Percentiles rank a stretch among this genome's conserved stretches.
Conservation (phyloP, 805 yeast species). For the Candida schatavii region DNA sequence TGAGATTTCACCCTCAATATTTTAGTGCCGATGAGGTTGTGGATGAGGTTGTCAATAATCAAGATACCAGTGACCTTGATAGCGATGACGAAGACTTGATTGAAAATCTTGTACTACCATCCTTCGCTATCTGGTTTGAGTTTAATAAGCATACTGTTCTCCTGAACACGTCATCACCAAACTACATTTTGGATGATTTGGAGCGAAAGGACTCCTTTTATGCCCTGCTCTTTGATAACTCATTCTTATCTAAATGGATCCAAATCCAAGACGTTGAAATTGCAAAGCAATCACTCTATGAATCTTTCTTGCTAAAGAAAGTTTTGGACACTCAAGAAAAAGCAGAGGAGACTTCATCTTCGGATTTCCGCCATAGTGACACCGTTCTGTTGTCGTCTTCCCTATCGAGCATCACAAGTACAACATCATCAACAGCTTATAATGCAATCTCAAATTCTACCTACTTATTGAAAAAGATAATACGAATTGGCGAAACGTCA, state of each 20-base stretch:
- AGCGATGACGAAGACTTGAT: conserved; percentile 5
- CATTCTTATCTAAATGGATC: conserved; percentile 13
- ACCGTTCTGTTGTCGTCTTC: conserved; percentile 35
- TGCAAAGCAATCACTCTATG: conserved; percentile 22
- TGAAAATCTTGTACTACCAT: conserved; percentile 19
- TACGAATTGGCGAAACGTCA: not conserved
- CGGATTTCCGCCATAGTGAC: conserved; percentile 14
- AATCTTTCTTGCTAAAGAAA: conserved; percentile 20
- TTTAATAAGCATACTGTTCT: conserved; percentile 79
- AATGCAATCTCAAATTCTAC: conserved; percentile 28
- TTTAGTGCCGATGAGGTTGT: conserved; percentile 4
- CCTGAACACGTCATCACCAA: conserved; percentile 73
- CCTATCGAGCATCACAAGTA: conserved; percentile 26
- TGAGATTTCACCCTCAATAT: conserved; percentile 9
- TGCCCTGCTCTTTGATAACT: conserved; percentile 4
- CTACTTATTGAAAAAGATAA: conserved; percentile 25
- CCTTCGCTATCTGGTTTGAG: no score
- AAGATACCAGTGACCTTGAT: conserved; percentile 15
- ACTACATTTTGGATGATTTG: conserved; percentile 8
- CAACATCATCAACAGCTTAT: conserved; percentile 26
- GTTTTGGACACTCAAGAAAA: conserved; percentile 20
- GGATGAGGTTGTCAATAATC: conserved; percentile 1
- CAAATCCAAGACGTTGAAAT: conserved; percentile 33
- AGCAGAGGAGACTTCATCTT: conserved; percentile 10
- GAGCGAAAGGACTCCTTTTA: conserved; percentile 7